Evolutionary conservation across 2,329 filamentous ascomycete genomes (phyloP), one percentile per base, ranked within the genome.

Genomic region (Zopfia rhizophila): DNA sequence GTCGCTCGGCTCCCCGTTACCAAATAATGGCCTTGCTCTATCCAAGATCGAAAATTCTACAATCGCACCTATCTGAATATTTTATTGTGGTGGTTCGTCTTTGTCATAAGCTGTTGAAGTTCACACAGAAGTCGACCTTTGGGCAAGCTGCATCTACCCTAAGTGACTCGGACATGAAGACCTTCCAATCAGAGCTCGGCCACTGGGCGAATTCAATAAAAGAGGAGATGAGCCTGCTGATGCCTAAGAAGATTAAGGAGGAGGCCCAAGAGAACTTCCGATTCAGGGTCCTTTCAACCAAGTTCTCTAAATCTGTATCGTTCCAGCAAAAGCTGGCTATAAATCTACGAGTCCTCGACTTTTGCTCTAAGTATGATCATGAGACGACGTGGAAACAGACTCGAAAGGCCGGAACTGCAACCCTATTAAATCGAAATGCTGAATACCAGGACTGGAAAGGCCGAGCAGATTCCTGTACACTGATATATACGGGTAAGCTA

Each of bases 311-410:
- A 42, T 56, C 49, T 14, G 32, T 30, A 41, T 64, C 44, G 4
- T 11, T 49, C 13, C 45, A 53, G 32, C 51, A 52, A n/a, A 56
- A 21, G 18, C 27, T 57, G 43, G 42, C 54, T 22, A 44, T 36
- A 16, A 64, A 61, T 18, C 14, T 66, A 19, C 61, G 56, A 5
- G 33, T 74, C 1, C 65, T 79, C 2, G 61, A 76, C 16, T 47
- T 65, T 4, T 78, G 71, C 40, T 79, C 77, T 0, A 67, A 39
- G 1, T 77, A 76, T 31, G 64, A 78, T 31, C 62, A 76, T 38
- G 57, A 69, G 32, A 69, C 57, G 1, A 51, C 66, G 0, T 78
- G 75, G 75, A 78, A 76, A 45, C 66, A 75, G 24, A 65, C 50
- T 7, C 61, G 75, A 16, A 79, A 77, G 39, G 30, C 51, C 1